phyloP scores from a whole-genome alignment of 306 rosid genomes.

The Sophora flavescens region DNA sequence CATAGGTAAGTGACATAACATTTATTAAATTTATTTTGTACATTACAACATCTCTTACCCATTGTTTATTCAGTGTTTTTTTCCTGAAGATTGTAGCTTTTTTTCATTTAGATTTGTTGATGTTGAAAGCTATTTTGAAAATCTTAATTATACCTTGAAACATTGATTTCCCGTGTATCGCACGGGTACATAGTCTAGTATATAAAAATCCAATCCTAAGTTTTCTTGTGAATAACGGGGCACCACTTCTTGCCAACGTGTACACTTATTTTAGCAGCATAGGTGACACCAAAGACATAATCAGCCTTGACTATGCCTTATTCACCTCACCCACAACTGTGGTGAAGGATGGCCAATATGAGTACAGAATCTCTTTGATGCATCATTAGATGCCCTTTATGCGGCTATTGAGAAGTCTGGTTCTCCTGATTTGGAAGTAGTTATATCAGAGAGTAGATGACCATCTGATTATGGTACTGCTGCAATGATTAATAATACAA shows the following conservation, averaged over 20 bases:
- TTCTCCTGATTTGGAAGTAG: constrained; percentile 52
- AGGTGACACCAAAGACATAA: neutral
- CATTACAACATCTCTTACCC: too few species aligned
- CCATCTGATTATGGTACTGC: constrained; percentile 56
- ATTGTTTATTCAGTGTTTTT: too few species aligned
- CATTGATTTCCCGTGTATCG: too few species aligned
- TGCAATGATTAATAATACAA: constrained; percentile 52
- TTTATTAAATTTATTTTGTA: too few species aligned
- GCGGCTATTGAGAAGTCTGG: constrained; percentile 61
- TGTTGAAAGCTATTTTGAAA: too few species aligned
- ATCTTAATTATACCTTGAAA: too few species aligned
- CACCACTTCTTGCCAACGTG: constrained; percentile 74
- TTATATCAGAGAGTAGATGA: constrained; percentile 77
- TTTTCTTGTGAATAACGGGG: constrained; percentile 49
- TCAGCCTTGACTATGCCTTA: constrained; percentile 34
- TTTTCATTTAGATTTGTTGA: too few species aligned
- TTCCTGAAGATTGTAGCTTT: too few species aligned
- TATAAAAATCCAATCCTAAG: constrained; percentile 52
- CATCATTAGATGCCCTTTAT: constrained; percentile 56
- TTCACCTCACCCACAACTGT: too few species aligned
- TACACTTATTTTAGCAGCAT: constrained; percentile 58
- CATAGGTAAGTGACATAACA: too few species aligned
- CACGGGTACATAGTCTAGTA: constrained; percentile 42
- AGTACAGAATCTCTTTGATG: constrained; percentile 58
- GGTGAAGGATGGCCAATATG: constrained; percentile 35